These are phyloP conservation scores for Volvox carteri DNA, from an alignment of 163 green algal species.

Conservation along the genomic window DNA sequence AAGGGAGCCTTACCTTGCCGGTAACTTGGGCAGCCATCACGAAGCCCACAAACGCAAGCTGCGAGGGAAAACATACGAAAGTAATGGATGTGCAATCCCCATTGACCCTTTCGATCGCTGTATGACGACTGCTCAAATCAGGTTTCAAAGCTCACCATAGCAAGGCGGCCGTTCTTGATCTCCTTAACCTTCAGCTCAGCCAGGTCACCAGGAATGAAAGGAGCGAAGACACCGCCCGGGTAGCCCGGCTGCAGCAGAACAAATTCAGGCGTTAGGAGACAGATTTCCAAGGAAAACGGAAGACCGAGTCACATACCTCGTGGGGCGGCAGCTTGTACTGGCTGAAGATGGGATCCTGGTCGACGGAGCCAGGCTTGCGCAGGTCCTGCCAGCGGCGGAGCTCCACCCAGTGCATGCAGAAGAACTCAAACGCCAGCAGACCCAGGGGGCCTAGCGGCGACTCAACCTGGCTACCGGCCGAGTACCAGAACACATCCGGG, in stretches of 20 bases:
- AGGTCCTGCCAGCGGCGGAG: constrained; percentile 89
- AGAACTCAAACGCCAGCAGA: constrained; percentile 86
- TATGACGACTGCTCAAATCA: no score
- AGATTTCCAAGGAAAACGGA: background rate
- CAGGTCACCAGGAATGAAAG: constrained; percentile 77
- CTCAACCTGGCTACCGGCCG: constrained; percentile 74
- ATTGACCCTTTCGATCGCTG: no score
- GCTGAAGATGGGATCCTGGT: constrained; percentile 92
- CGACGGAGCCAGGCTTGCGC: constrained; percentile 87
- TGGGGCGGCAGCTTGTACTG: constrained; percentile 86
- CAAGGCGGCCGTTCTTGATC: constrained; percentile 96
- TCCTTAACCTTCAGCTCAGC: constrained; percentile 92
- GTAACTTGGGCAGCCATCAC: constrained; percentile 79
- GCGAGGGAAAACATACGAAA: background rate
- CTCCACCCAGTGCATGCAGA: constrained; percentile 83
- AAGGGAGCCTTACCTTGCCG: constrained; percentile 75
- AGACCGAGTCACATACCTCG: constrained; percentile 60
- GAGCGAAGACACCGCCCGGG: constrained; percentile 89
- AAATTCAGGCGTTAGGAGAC: background rate
- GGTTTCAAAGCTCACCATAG: constrained; percentile 87
- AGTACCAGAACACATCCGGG: constrained; percentile 88
- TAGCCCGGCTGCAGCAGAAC: constrained; percentile 81
- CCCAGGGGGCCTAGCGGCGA: constrained; percentile 82
- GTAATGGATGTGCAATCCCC: no score
- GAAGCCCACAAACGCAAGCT: constrained; percentile 85